A percentile compares a stretch with the other conserved stretches of the same genome.
These are phyloP conservation scores for Incumbomyces delicatus DNA, from an alignment of 2,329 filamentous ascomycete species.

Conservation along the genomic window DNA sequence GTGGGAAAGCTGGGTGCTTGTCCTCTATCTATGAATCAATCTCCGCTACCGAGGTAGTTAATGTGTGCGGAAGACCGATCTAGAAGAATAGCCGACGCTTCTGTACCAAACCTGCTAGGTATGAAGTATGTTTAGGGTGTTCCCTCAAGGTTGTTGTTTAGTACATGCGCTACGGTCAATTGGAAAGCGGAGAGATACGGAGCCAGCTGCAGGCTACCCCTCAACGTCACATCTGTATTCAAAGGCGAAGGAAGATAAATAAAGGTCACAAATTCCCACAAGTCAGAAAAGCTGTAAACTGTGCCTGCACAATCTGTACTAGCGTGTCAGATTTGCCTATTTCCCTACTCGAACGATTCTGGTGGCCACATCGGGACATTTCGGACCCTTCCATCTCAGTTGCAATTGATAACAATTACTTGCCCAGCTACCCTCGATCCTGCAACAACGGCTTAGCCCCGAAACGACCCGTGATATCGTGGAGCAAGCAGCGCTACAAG, in stretches of 20 bases:
- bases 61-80: too few relatives aligned
- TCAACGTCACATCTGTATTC: slow-evolving; percentile 1
- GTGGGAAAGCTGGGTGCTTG: too few relatives aligned
- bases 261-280: neutral
- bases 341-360: too few relatives aligned
- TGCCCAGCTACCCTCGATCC: neutral
- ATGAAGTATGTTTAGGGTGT: too few relatives aligned
- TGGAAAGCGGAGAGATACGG: neutral
- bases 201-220: neutral
- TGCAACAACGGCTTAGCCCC: neutral
- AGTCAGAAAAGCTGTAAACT: too few relatives aligned
- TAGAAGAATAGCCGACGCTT: neutral
- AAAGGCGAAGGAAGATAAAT: neutral
- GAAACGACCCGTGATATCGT: slow-evolving; percentile 8
- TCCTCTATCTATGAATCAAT: too few relatives aligned
- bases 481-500: slow-evolving; percentile 4
- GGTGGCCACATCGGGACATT: neutral
- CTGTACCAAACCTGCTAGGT: too few relatives aligned
- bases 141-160: too few relatives aligned
- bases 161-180: too few relatives aligned
- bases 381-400: neutral
- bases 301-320: too few relatives aligned
- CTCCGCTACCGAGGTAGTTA: too few relatives aligned
- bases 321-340: too few relatives aligned
- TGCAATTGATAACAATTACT: neutral